A percentile compares a stretch with the other conserved stretches of the same genome.
Evolutionary conservation across 2,329 filamentous ascomycete genomes (phyloP).

Genomic region (Scedosporium apiospermum): DNA sequence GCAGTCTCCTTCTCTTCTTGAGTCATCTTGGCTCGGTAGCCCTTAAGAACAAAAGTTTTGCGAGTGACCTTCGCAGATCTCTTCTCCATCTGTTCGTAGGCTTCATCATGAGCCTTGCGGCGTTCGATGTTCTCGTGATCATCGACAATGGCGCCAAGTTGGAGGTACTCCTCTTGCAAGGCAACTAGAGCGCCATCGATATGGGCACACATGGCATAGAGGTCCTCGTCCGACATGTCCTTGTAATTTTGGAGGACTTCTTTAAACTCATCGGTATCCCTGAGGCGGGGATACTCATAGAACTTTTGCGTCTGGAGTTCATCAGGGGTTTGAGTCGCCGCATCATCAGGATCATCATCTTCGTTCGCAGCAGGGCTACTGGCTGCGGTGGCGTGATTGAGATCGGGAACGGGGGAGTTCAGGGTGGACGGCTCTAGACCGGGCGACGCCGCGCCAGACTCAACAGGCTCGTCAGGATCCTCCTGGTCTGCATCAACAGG

Average conservation of each 20-base stretch:
- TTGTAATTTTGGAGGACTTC: conserved; percentile 40
- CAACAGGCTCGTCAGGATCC: conserved; percentile 15
- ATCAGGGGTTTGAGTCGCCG: conserved; percentile 4
- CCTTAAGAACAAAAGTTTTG: conserved; percentile 38
- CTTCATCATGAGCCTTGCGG: conserved; percentile 32
- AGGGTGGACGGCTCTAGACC: background rate
- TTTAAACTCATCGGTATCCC: conserved; percentile 38
- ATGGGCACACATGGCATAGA: conserved; percentile 34
- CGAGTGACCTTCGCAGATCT: background rate
- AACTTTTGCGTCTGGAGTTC: conserved; percentile 12
- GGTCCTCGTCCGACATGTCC: conserved; percentile 34
- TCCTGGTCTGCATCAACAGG: conserved; percentile 14
- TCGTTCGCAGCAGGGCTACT: conserved; percentile 9
- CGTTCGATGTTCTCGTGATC: conserved; percentile 48
- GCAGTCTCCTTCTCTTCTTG: conserved; percentile 34
- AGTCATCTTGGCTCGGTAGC: conserved; percentile 37
- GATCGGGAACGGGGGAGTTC: conserved; percentile 1
- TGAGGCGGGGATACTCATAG: conserved; percentile 40
- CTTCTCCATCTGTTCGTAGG: conserved; percentile 36
- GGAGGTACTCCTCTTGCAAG: conserved; percentile 46
- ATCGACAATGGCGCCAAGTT: conserved; percentile 39
- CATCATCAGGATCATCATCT: conserved; percentile 13
- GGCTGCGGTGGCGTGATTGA: conserved; percentile 5
- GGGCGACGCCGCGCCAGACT: conserved; percentile 12
- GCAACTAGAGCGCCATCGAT: conserved; percentile 35